Evolutionary conservation across 2,329 filamentous ascomycete species (phyloP).

Genomic region (Sporothrix mexicana): DNA sequence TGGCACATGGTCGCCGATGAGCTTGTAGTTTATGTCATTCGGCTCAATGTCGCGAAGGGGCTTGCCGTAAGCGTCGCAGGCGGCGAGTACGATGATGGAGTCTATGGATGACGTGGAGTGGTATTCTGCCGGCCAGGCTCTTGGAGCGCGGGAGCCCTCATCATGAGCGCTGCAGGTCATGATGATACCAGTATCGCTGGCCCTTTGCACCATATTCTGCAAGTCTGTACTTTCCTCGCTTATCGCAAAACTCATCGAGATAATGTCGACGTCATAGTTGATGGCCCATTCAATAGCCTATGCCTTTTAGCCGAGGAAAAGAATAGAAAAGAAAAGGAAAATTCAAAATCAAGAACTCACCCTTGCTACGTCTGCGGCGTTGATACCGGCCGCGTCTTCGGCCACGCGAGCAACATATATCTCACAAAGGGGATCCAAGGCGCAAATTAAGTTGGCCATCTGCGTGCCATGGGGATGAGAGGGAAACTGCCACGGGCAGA

Average conservation of each 20-base stretch:
- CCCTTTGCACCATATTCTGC: not conserved
- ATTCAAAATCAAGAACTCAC: too few relatives aligned
- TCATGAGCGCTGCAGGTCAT: not conserved
- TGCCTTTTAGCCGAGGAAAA: not conserved
- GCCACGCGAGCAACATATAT: not conserved
- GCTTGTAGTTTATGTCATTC: not conserved
- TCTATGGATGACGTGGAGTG: not conserved
- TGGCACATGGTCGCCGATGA: not conserved
- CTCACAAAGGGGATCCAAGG: not conserved
- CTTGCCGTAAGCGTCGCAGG: not conserved
- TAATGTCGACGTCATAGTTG: not conserved
- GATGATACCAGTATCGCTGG: not conserved
- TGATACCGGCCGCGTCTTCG: not conserved
- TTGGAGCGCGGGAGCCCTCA: not conserved
- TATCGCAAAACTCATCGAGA: not conserved
- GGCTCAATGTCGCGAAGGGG: not conserved
- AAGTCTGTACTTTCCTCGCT: not conserved
- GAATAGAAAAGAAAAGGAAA: not conserved
- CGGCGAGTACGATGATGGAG: not conserved
- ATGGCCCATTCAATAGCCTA: not conserved
- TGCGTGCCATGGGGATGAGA: slow-evolving; percentile 1
- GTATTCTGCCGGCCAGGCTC: not conserved
- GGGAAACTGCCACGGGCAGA: slow-evolving; percentile 8
- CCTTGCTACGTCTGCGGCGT: not conserved
- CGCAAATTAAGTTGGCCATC: not conserved